phyloP scores from a whole-genome alignment of 83 land plant species.

The Diphasiastrum complanatum region DNA sequence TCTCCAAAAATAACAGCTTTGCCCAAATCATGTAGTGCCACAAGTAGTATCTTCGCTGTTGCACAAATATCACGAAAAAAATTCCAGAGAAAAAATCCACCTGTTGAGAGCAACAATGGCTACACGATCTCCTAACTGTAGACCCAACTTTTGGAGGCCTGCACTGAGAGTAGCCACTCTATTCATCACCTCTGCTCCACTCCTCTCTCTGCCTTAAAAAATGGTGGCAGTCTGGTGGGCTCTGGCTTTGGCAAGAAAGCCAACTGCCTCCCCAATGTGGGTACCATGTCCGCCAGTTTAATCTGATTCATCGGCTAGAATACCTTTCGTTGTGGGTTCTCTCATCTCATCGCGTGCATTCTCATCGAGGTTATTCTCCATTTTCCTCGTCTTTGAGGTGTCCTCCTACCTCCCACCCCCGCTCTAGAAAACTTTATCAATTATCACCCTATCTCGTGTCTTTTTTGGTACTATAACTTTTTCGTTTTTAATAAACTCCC shows the following conservation, averaged over 20 bases:
- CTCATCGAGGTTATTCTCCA: no score
- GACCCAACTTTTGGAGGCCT: constrained; percentile 46
- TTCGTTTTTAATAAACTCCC: no score
- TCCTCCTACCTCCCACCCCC: no score
- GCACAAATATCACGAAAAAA: neutral
- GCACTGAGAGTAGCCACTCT: constrained; percentile 41
- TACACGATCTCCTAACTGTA: constrained; percentile 60
- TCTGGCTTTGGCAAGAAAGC: constrained; percentile 6
- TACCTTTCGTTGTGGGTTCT: no score
- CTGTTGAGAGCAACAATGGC: constrained; percentile 89
- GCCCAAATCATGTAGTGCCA: neutral
- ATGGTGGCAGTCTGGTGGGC: constrained; percentile 9
- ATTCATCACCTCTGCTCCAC: constrained; percentile 46
- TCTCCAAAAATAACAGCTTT: no score
- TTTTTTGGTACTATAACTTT: no score
- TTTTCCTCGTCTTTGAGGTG: no score
- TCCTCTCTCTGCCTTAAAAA: constrained; percentile 16
- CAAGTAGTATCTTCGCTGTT: neutral
- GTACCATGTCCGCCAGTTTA: no score
- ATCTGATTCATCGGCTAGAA: no score
- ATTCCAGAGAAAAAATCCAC: constrained; percentile 24
- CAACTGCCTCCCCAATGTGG: constrained; percentile 18
- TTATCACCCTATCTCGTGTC: no score
- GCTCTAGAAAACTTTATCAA: no score
- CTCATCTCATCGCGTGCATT: no score